Percentiles rank a stretch among this genome's conserved stretches.
Evolutionary conservation across 208 protist genomes (phyloP).

Genomic region (Crithidia thermophila): DNA sequence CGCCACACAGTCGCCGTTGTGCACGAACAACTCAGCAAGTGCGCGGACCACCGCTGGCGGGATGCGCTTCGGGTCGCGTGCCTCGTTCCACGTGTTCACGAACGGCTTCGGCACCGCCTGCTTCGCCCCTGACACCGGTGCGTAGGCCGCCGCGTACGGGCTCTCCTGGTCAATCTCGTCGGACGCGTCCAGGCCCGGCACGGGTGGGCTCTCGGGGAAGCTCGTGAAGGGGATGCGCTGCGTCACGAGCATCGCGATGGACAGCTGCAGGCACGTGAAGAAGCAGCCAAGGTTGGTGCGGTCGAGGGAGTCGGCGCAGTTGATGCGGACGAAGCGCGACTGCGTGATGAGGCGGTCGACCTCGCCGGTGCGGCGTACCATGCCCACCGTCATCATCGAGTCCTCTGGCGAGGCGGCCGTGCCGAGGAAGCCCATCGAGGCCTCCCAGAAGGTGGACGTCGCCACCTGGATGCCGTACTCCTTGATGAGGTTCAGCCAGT

Average conservation of each 20-base stretch:
- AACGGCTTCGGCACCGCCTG: slow-evolving; percentile 56
- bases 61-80: slow-evolving; percentile 48
- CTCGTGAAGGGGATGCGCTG: slow-evolving; percentile 56
- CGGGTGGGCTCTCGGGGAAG: slow-evolving; percentile 49
- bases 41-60: slow-evolving; percentile 57
- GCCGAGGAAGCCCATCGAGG: slow-evolving; percentile 59
- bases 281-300: slow-evolving; percentile 95
- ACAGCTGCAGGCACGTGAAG: slow-evolving; percentile 84
- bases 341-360: slow-evolving; percentile 65
- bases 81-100: slow-evolving; percentile 75
- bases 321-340: slow-evolving; percentile 88
- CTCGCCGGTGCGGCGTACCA: slow-evolving; percentile 40
- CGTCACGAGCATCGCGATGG: slow-evolving; percentile 76
- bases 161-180: slow-evolving; percentile 36
- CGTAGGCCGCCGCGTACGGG: slow-evolving; percentile 36
- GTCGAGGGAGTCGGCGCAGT: slow-evolving; percentile 95
- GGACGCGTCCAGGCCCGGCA: slow-evolving; percentile 60
- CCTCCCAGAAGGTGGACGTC: slow-evolving; percentile 69
- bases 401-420: slow-evolving; percentile 35
- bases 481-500: slow-evolving; percentile 82
- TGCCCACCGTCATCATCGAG: slow-evolving; percentile 75
- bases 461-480: slow-evolving; percentile 76
- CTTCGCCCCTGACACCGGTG: slow-evolving; percentile 46
- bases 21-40: slow-evolving; percentile 75
- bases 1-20: slow-evolving; percentile 91